Evolutionary conservation across 2,329 filamentous ascomycete species (phyloP).

Genomic region (Ceratocystis albifundus): DNA sequence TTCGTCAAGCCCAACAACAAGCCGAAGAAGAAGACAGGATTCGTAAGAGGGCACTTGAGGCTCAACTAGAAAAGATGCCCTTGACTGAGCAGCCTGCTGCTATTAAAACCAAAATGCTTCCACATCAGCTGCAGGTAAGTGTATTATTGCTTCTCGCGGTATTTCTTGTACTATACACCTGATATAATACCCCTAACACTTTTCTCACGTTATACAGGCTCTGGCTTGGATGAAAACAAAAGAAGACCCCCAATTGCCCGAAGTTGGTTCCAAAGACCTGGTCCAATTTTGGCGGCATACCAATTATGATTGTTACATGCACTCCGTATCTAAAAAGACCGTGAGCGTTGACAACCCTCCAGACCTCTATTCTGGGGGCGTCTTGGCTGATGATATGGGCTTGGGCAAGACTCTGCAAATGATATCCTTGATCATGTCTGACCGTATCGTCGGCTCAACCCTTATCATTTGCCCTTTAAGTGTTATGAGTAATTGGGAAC

Average conservation of each 20-base stretch:
- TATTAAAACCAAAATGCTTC: slow-evolving; percentile 57
- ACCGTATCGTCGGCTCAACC: slow-evolving; percentile 47
- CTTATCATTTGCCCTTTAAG: slow-evolving; percentile 72
- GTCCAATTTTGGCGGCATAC: slow-evolving; percentile 25
- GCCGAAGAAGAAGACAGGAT: slow-evolving; percentile 14
- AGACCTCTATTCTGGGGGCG: slow-evolving; percentile 62
- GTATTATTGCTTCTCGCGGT: neutral
- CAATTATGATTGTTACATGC: neutral
- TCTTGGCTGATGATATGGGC: slow-evolving; percentile 88
- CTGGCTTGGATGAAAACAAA: slow-evolving; percentile 70
- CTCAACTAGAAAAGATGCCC: slow-evolving; percentile 58
- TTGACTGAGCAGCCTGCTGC: slow-evolving; percentile 55
- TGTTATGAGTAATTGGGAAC: slow-evolving; percentile 84
- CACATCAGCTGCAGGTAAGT: slow-evolving; percentile 59
- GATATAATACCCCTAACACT: neutral
- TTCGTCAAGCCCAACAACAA: neutral
- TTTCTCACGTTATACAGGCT: slow-evolving; percentile 40
- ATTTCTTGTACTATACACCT: neutral
- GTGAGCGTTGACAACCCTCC: slow-evolving; percentile 35
- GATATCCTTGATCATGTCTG: slow-evolving; percentile 62
- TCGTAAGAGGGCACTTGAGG: slow-evolving; percentile 36
- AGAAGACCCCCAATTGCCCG: slow-evolving; percentile 57
- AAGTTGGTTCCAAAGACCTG: slow-evolving; percentile 41
- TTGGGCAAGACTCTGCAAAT: slow-evolving; percentile 80
- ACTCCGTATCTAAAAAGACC: neutral